These are phyloP conservation scores for Clonostachys rosea DNA, from an alignment of 2,329 filamentous ascomycete species.

Conservation along the genomic window DNA sequence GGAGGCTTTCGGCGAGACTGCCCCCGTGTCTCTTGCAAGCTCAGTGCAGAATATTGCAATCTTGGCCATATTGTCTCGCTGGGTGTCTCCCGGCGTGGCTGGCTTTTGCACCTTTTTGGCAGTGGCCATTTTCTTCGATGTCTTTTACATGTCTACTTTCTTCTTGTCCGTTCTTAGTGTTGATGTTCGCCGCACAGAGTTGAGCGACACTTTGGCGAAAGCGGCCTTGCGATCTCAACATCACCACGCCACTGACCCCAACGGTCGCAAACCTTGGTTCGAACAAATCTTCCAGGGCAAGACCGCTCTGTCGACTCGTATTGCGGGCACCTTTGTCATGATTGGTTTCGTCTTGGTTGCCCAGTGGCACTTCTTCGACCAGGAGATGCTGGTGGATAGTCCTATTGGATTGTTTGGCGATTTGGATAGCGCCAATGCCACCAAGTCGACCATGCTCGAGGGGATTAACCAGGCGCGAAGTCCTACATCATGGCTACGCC, in stretches of 20 bases:
- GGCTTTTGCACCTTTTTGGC: constrained; percentile 75
- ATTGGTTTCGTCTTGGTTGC: constrained; percentile 68
- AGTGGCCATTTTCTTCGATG: constrained; percentile 71
- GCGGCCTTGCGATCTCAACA: constrained; percentile 27
- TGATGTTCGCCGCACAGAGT: constrained; percentile 71
- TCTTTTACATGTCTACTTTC: constrained; percentile 74
- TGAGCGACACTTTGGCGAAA: constrained; percentile 66
- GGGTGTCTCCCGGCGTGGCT: constrained; percentile 66
- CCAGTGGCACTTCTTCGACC: constrained; percentile 74
- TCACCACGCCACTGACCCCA: not conserved
- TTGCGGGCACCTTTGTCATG: constrained; percentile 71
- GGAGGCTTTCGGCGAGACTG: constrained; percentile 69
- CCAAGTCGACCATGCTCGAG: constrained; percentile 27
- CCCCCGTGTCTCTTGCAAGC: constrained; percentile 63
- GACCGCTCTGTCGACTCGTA: constrained; percentile 64
- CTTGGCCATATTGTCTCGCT: constrained; percentile 57
- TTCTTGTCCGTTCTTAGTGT: constrained; percentile 76
- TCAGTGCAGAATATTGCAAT: constrained; percentile 66
- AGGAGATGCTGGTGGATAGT: constrained; percentile 34
- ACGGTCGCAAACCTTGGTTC: constrained; percentile 38
- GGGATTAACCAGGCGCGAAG: constrained; percentile 70
- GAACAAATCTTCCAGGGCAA: constrained; percentile 60
- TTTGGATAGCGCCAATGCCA: not conserved
- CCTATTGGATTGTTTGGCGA: constrained; percentile 3
- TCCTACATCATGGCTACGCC: constrained; percentile 70